Evolutionary conservation across 148 eudicot genomes (phyloP), one percentile per base, ranked within the genome.

Genomic region (Polygonum maritimum): DNA sequence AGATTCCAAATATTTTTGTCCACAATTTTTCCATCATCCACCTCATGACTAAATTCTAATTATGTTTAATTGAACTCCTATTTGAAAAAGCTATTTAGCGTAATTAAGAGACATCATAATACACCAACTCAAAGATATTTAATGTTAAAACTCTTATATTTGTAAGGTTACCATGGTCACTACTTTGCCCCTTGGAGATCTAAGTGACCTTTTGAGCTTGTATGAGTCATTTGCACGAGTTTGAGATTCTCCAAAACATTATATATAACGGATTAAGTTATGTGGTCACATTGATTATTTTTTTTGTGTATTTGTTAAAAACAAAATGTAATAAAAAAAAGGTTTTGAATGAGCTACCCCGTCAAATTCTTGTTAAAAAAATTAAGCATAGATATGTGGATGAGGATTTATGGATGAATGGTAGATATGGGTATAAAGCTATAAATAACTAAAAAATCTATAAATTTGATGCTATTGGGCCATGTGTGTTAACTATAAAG

Each of bases 111-210:
- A 12, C 65, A 58, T 58, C 65, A 58, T 58, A 26, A 7, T 21
- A 62, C 38, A 62, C 69, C 31, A 62, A 62, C 38, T 67, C 71
- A 67, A 67, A 67, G 3, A 67, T 57, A 19, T 57, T 57, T 21
- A 57, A 57, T 57, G 31, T 9, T 21, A n/a, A 26, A 26, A 57
- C 63, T 57, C 11, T 57, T 57, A 3, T 57, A 57, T 57, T 57
- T 57, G 26, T 57, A n/a, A 21, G 63, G 63, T 57, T 57, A 57
- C 19, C 19, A 57, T 51, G 57, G 16, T 62, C 71, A 67, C 44
- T 5, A 16, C 36, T 67, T 67, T 67, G 71, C 71, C 71, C 71
- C 71, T 67, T 67, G 38, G 71, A 67, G 45, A 36, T 38, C 11
- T 5, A 62, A 62, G 19, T 67, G 71, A 67, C 71, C 41, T 67